Percentiles rank a stretch among this genome's conserved stretches.
Conservation (phyloP, 2,329 filamentous ascomycete species). For the Exophiala lecanii-corni region DNA sequence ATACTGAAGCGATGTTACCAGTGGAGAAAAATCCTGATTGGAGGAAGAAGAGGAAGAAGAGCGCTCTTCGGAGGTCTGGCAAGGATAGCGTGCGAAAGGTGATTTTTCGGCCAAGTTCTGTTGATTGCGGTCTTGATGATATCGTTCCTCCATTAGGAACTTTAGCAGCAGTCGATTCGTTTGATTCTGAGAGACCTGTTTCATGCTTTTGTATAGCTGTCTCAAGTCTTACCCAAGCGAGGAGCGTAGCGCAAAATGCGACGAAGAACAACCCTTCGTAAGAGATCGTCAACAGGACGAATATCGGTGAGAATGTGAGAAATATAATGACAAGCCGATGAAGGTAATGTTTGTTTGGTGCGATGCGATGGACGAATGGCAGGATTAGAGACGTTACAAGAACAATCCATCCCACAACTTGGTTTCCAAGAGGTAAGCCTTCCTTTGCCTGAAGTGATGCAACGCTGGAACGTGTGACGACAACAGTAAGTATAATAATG, state of each 20-base stretch:
- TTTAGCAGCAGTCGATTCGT: conserved; percentile 5
- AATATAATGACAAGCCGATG: conserved; percentile 86
- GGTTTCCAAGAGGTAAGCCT: conserved; percentile 81
- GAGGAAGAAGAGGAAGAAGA: conserved; percentile 93
- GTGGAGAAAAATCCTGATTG: conserved; percentile 97
- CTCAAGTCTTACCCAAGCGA: conserved; percentile 90
- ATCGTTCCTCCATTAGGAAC: conserved; percentile 17
- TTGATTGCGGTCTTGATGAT: conserved; percentile 28
- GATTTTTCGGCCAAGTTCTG: conserved; percentile 27
- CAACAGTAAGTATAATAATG: conserved; percentile 71
- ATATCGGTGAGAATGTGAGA: conserved; percentile 84
- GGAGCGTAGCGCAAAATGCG: conserved; percentile 73
- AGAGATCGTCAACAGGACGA: conserved; percentile 93
- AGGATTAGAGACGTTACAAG: conserved; percentile 73
- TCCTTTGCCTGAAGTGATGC: conserved; percentile 76
- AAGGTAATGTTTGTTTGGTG: conserved; percentile 81
- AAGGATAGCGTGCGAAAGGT: conserved; percentile 66
- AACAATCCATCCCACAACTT: conserved; percentile 78
- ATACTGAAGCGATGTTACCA: conserved; percentile 90
- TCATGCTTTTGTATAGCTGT: conserved; percentile 54
- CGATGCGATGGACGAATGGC: conserved; percentile 74
- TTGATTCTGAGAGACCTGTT: conserved; percentile 22
- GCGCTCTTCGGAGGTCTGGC: conserved; percentile 77
- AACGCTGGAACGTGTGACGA: conserved; percentile 84
- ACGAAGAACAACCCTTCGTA: conserved; percentile 97